A percentile compares a stretch with the other conserved stretches of the same genome.
Evolutionary conservation across 495 filamentous ascomycete genomes (phyloP).

Genomic region (Trypethelium eluteriae): DNA sequence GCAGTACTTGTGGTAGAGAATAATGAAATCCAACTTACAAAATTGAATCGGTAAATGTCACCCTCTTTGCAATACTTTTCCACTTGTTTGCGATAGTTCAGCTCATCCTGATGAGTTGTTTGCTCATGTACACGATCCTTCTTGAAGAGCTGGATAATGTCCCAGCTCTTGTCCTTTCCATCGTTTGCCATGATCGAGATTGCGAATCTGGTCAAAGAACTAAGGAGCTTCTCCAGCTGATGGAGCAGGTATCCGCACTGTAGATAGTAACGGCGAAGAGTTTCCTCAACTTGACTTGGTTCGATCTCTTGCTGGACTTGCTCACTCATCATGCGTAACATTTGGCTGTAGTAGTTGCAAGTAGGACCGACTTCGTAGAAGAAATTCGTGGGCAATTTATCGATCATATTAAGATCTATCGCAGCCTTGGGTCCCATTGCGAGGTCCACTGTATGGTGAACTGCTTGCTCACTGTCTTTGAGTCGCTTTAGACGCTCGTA

Average conservation of each 20-base stretch:
- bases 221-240: conserved; percentile 76
- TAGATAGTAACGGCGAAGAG: conserved; percentile 79
- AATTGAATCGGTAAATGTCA: conserved; percentile 80
- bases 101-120: conserved; percentile 76
- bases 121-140: conserved; percentile 69
- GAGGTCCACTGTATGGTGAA: conserved; percentile 61
- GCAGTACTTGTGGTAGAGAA: not conserved
- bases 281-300: conserved; percentile 72
- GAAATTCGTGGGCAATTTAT: conserved; percentile 71
- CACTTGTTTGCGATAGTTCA: conserved; percentile 76
- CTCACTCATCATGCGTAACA: conserved; percentile 60
- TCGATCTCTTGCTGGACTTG: conserved; percentile 70
- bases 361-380: conserved; percentile 58
- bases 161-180: conserved; percentile 80
- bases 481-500: conserved; percentile 76
- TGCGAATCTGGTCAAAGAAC: conserved; percentile 65
- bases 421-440: conserved; percentile 68
- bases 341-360: conserved; percentile 62
- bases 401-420: conserved; percentile 64
- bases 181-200: conserved; percentile 69
- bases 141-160: conserved; percentile 75
- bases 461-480: conserved; percentile 66
- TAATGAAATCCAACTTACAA: conserved; percentile 50
- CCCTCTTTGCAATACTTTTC: conserved; percentile 80
- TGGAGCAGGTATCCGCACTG: conserved; percentile 84